Evolutionary conservation across 2,329 filamentous ascomycete species (phyloP), one percentile per base, ranked within the genome.

Genomic region (Endocalyx cinctus): DNA sequence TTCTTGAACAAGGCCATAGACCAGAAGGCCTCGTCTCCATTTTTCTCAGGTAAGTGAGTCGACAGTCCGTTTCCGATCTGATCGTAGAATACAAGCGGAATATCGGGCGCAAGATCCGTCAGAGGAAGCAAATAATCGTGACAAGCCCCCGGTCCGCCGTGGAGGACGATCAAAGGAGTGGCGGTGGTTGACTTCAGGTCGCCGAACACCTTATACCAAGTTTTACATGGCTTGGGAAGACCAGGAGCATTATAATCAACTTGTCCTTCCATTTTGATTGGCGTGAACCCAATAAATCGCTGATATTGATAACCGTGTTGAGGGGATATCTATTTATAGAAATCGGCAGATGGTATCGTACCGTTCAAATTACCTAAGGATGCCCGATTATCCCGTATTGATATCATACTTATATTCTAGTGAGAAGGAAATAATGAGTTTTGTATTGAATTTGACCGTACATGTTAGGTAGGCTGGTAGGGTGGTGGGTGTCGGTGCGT

Each of bases 31-130:
- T 56, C 53, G 29, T 72, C 63, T 10, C 64, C 62, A 8, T 50
- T 50, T 34, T 65, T 68, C 18, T 70, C 62, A 0, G 46, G 61
- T 10, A 74, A 55, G 34, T 66, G 69, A 0, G 71, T 75, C 4
- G 63, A 70, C 11, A 47, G 47, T 7, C 69, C 72, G 39, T 63
- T 66, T 15, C 72, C 71, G 32, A 75, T 57, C 39, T 76, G 71
- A 43, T 77, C 71, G 48, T 76, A 76, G 47, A 74, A 63, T 17
- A 76, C 50, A 3, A 75, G 52, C 0, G 72, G 66, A 6, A 63
- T 59, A 17, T 48, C 47, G 13, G 43, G 37, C 13, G 59, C 43
- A 4, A 72, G 55, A 25, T 59, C 52, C 0, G 48, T 51, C 17
- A 73, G 51, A 1, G 60, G 53, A 1, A 58, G 43, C 14, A 67